Evolutionary conservation across 805 yeast genomes (phyloP).

Genomic region (Schwanniomyces yamadae): DNA sequence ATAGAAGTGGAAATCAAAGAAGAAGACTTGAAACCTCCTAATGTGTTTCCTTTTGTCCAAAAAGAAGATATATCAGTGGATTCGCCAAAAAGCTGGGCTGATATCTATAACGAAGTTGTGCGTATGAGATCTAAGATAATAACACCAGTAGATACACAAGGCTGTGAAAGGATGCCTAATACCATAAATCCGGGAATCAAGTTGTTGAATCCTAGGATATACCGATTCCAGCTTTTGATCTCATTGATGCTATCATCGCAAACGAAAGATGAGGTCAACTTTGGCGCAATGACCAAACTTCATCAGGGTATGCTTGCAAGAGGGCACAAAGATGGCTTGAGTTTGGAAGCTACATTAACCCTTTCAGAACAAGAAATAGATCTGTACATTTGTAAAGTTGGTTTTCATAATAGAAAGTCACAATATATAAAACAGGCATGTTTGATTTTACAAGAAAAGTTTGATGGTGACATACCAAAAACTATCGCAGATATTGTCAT

Average conservation of each 20-base stretch:
- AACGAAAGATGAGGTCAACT: slow-evolving; percentile 86
- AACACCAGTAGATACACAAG: slow-evolving; percentile 90
- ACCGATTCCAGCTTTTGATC: slow-evolving; percentile 71
- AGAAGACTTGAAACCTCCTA: slow-evolving; percentile 7
- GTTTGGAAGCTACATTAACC: slow-evolving; percentile 51
- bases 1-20: slow-evolving; percentile 8
- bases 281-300: slow-evolving; percentile 63
- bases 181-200: slow-evolving; percentile 38
- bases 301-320: slow-evolving; percentile 44
- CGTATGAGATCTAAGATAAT: slow-evolving; percentile 61
- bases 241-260: slow-evolving; percentile 88
- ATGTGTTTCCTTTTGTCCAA: slow-evolving; percentile 10
- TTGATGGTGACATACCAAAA: slow-evolving; percentile 70
- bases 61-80: slow-evolving; percentile 2
- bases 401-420: slow-evolving; percentile 84
- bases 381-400: slow-evolving; percentile 69
- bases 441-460: slow-evolving; percentile 47
- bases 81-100: slow-evolving; percentile 48
- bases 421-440: slow-evolving; percentile 63
- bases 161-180: slow-evolving; percentile 66
- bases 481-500: slow-evolving; percentile 61
- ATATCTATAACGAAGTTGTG: slow-evolving; percentile 59
- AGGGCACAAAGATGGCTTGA: slow-evolving; percentile 50
- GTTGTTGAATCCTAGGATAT: slow-evolving; percentile 33
- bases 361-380: slow-evolving; percentile 61